A percentile compares a stretch with the other conserved stretches of the same genome.
Conservation (phyloP, 306 rosid species). For the Sechiopsis laciniata region DNA sequence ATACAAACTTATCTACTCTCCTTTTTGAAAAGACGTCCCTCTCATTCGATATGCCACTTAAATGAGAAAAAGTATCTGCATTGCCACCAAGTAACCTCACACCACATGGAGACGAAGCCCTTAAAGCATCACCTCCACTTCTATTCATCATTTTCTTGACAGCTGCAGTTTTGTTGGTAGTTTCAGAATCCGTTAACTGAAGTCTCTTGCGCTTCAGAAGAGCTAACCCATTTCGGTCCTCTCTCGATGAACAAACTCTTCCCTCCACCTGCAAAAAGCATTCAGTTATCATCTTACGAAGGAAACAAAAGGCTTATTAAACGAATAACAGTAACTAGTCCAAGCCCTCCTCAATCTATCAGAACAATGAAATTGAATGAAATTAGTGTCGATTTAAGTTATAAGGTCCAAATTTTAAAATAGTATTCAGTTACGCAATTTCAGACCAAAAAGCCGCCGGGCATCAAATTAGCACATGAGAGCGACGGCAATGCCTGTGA, state of each 20-base stretch:
- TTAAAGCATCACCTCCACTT: constrained; percentile 95
- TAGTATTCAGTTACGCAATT: neutral
- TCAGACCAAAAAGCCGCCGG: neutral
- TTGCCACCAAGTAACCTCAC: constrained; percentile 51
- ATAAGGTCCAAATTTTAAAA: neutral
- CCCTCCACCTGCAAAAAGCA: constrained; percentile 68
- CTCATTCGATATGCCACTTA: constrained; percentile 27
- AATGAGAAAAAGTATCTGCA: constrained; percentile 28
- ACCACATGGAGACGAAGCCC: constrained; percentile 71
- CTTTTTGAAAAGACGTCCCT: constrained; percentile 53
- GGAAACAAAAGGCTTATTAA: neutral
- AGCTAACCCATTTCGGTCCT: constrained; percentile 70
- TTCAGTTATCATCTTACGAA: neutral
- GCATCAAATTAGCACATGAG: constrained; percentile 10
- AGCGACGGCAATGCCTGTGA: constrained; percentile 9
- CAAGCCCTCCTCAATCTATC: neutral
- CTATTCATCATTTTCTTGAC: constrained; percentile 58
- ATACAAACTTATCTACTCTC: constrained; percentile 81
- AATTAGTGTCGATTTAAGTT: neutral
- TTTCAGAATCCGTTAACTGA: constrained; percentile 49
- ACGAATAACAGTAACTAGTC: neutral
- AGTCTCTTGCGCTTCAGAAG: constrained; percentile 75
- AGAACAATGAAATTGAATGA: neutral
- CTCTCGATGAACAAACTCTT: constrained; percentile 61
- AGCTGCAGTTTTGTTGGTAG: constrained; percentile 36